phyloP scores from a whole-genome alignment of 2,329 filamentous ascomycete genomes.

The Penicillium hesseltinei region DNA sequence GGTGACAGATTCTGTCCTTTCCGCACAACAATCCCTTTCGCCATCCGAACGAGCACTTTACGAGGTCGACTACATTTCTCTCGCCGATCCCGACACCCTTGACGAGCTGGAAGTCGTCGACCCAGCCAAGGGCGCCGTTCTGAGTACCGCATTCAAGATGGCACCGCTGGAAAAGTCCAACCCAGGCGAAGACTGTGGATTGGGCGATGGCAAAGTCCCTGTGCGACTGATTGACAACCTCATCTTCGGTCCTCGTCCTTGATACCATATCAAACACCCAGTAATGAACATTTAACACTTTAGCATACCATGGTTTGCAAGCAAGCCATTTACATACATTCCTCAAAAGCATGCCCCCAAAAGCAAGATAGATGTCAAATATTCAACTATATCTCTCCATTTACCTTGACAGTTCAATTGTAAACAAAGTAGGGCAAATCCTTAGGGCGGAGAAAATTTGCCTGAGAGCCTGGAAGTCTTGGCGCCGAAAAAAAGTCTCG shows the following conservation, averaged over 20 bases:
- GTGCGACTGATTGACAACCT: constrained; percentile 96
- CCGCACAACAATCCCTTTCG: constrained; percentile 61
- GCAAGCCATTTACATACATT: not conserved
- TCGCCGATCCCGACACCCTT: constrained; percentile 81
- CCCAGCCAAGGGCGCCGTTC: constrained; percentile 67
- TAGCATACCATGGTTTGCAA: not conserved
- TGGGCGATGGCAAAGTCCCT: constrained; percentile 70
- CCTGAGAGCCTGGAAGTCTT: constrained; percentile 20
- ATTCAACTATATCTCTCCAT: constrained; percentile 4
- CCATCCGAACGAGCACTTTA: constrained; percentile 66
- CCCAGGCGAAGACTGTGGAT: constrained; percentile 66
- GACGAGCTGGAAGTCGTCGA: constrained; percentile 74
- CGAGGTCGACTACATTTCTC: constrained; percentile 87
- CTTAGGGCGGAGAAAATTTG: constrained; percentile 37
- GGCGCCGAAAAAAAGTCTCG: constrained; percentile 27
- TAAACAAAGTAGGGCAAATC: constrained; percentile 33
- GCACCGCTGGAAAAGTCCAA: constrained; percentile 69
- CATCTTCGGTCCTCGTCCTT: constrained; percentile 54
- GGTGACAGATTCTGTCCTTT: constrained; percentile 55
- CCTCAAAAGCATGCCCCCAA: not conserved
- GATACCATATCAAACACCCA: not conserved
- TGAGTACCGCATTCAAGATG: constrained; percentile 93
- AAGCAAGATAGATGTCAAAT: not conserved
- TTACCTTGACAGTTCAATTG: constrained; percentile 7
- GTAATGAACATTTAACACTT: not conserved